Percentiles rank a stretch among this genome's conserved stretches.
Conservation (phyloP, 331 rosid genomes). For the Dryas integrifolia region DNA sequence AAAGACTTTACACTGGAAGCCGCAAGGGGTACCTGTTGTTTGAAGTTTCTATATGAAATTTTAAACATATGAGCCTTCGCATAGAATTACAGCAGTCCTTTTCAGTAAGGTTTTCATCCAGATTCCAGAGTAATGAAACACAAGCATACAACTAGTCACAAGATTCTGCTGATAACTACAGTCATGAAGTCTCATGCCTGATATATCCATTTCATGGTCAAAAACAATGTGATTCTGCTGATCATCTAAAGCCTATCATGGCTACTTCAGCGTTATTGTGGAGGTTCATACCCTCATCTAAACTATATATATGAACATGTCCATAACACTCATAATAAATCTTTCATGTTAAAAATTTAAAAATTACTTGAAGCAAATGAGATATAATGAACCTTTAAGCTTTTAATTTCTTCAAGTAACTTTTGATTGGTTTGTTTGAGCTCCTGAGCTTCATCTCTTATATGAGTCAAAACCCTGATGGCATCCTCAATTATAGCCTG, state of each 20-base stretch:
- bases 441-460: constrained; percentile 71
- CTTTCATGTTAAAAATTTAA: not conserved
- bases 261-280: not conserved
- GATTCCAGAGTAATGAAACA: too few relatives aligned
- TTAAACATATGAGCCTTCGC: too few relatives aligned
- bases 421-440: constrained; percentile 70
- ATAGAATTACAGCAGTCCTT: too few relatives aligned
- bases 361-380: not conserved
- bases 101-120: too few relatives aligned
- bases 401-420: constrained; percentile 66
- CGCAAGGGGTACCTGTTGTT: too few relatives aligned
- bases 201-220: not conserved
- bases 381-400: constrained; percentile 59
- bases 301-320: not conserved
- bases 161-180: too few relatives aligned
- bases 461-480: constrained; percentile 70
- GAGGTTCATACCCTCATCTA: not conserved
- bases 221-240: not conserved
- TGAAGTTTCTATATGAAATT: too few relatives aligned
- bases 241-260: not conserved
- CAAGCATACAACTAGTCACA: not conserved
- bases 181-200: not conserved
- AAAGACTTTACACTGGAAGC: too few relatives aligned
- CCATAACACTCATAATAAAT: not conserved
- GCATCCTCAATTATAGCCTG: constrained; percentile 82